Evolutionary conservation across 1,139 yeast species (phyloP).

Genomic region (Taphrina flavorubra): DNA sequence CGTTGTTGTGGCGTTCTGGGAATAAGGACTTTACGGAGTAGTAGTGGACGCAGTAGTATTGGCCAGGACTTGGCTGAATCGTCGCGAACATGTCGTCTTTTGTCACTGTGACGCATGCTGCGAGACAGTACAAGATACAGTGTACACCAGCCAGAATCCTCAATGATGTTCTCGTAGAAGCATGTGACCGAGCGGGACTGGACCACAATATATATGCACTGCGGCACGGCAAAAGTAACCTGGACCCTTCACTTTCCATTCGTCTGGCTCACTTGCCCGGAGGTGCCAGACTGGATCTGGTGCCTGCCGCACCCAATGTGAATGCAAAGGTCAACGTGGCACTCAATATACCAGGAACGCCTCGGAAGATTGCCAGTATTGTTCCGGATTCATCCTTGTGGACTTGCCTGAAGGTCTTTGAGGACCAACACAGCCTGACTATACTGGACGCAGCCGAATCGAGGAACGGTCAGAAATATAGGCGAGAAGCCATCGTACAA

Average conservation of each 20-base stretch:
- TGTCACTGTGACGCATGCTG: constrained; percentile 35
- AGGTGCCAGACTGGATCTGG: constrained; percentile 43
- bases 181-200: constrained; percentile 41
- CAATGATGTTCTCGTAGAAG: constrained; percentile 41
- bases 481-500: constrained; percentile 12
- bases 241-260: constrained; percentile 43
- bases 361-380: not conserved
- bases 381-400: constrained; percentile 3
- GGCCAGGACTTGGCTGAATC: not conserved
- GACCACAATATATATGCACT: constrained; percentile 30
- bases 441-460: not conserved
- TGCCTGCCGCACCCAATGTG: not conserved
- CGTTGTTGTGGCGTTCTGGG: not conserved
- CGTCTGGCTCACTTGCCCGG: constrained; percentile 43
- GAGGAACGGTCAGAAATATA: not conserved
- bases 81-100: constrained; percentile 24
- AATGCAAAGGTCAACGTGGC: constrained; percentile 24
- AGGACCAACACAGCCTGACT: not conserved
- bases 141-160: constrained; percentile 36
- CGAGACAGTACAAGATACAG: constrained; percentile 37
- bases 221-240: constrained; percentile 33
- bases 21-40: too few relatives aligned
- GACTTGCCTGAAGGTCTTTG: constrained; percentile 8
- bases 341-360: constrained; percentile 8
- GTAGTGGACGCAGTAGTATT: not conserved